Conservation (phyloP, 257 asterid species). For the Forsythia suspensa region DNA sequence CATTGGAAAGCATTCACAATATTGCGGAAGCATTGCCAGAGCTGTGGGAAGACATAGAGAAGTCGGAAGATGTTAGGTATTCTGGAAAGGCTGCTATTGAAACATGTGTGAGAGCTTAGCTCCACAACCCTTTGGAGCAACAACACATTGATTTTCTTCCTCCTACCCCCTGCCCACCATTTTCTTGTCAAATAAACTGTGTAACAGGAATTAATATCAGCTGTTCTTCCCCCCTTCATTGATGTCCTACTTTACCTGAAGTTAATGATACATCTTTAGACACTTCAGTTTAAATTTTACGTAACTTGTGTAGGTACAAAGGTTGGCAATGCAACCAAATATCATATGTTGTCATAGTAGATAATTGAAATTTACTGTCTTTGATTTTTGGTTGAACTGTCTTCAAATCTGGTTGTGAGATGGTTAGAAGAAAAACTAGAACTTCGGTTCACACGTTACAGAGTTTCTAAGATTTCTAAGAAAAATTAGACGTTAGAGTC, state of each 20-base stretch:
- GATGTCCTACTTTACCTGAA: too few relatives aligned
- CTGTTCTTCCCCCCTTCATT: too few relatives aligned
- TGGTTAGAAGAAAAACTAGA: too few relatives aligned
- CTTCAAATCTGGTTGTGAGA: background rate
- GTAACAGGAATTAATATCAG: too few relatives aligned
- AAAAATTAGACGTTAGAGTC: too few relatives aligned
- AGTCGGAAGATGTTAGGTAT: conserved; percentile 42
- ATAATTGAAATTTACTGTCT: background rate
- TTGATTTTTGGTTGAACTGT: background rate
- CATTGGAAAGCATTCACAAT: conserved; percentile 86
- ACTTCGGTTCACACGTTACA: too few relatives aligned
- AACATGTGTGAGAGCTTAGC: conserved; percentile 57
- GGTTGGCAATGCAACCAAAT: background rate
- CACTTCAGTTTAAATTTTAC: too few relatives aligned
- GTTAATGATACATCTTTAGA: too few relatives aligned
- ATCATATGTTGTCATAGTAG: background rate
- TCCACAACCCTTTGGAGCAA: background rate
- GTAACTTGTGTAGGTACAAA: too few relatives aligned
- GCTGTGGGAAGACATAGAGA: conserved; percentile 71
- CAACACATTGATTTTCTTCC: background rate
- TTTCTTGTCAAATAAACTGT: too few relatives aligned
- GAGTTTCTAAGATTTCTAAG: too few relatives aligned
- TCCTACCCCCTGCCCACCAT: too few relatives aligned
- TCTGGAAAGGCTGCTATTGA: conserved; percentile 56
- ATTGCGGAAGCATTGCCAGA: conserved; percentile 83